Percentiles rank a stretch among this genome's conserved stretches.
phyloP scores from a whole-genome alignment of 192 early-diverging fungal genomes.

The Diversispora eburnea region DNA sequence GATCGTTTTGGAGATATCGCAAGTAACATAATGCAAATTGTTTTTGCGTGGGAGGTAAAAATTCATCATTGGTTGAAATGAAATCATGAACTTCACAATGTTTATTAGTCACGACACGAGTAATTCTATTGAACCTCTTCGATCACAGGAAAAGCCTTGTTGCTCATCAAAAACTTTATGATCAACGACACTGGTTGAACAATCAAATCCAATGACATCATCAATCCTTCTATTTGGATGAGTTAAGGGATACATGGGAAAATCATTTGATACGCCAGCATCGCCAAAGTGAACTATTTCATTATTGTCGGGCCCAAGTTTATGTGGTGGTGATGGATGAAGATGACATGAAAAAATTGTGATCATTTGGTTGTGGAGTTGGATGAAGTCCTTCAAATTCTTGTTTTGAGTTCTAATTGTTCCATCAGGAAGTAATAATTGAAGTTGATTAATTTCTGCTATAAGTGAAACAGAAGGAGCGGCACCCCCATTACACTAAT shows the following conservation, averaged over 20 bases:
- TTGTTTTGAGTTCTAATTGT: conserved; percentile 5
- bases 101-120: conserved; percentile 1
- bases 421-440: conserved; percentile 8
- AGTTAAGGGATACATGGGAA: conserved; percentile 70
- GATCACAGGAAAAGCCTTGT: conserved; percentile 1
- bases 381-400: conserved; percentile 25
- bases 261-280: conserved; percentile 78
- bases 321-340: conserved; percentile 3
- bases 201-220: conserved; percentile 68
- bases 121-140: not conserved
- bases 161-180: conserved; percentile 9
- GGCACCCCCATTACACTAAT: not conserved
- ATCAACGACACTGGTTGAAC: conserved; percentile 6
- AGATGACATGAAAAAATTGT: conserved; percentile 19
- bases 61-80: conserved; percentile 1
- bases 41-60: conserved; percentile 21
- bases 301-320: not conserved
- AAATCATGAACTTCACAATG: conserved; percentile 24
- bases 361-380: not conserved
- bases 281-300: conserved; percentile 53
- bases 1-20: conserved; percentile 60
- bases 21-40: conserved; percentile 58
- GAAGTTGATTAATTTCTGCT: not conserved
- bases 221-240: conserved; percentile 65
- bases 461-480: not conserved